Base-by-base conservation (phyloP, 495 filamentous ascomycete genomes). In the Talaromyces stipitatus region DNA sequence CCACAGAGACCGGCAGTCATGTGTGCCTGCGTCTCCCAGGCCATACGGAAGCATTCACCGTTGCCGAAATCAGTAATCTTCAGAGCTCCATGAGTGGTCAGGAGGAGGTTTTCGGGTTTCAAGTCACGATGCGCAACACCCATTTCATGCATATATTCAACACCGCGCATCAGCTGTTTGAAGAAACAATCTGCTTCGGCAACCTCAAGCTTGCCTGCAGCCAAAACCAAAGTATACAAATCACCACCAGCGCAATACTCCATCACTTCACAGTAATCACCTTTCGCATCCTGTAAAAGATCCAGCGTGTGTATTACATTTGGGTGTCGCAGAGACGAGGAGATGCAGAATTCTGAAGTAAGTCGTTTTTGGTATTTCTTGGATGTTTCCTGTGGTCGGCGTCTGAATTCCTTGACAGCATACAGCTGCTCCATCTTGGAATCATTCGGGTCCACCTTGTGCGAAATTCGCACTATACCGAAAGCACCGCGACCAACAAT, bases 101-200 rank as follows among this genome's bases (percentile, higher is more conserved):
- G 78, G 0, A 99, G 84, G 16, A 99, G 80, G 62, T 99, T 98
- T 72, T 99, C 94, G 24, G 94, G 94, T 72, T 99, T 99, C 28
- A 99, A 73, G 65, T 99, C 94, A 61, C 94, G 89, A 69, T 99
- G 94, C 8, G 94, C 92, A 33, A 99, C 94, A 22, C 94, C 94
- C 94, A 99, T 99, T 65, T 97, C 94, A 71, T 99, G 94, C 83
- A 99, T 90, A 70, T 99, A 99, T 69, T 97, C 92, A 43, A 99
- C 95, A 28, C 95, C 94, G 50, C 95, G 91, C 95, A 99, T 97
- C 63, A 99, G 82, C 71, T 99, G 94, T 75, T 97, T 96, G 80
- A 99, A 99, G 69, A 91, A 95, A 74, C 94, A 99, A 71, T 99
- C 94, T 26, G 94, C 94, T 69, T 99, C 94, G 38, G 80, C 69